These are phyloP conservation scores for Colletotrichum higginsianum DNA, from an alignment of 2,329 filamentous ascomycete genomes.

Conservation along the genomic window DNA sequence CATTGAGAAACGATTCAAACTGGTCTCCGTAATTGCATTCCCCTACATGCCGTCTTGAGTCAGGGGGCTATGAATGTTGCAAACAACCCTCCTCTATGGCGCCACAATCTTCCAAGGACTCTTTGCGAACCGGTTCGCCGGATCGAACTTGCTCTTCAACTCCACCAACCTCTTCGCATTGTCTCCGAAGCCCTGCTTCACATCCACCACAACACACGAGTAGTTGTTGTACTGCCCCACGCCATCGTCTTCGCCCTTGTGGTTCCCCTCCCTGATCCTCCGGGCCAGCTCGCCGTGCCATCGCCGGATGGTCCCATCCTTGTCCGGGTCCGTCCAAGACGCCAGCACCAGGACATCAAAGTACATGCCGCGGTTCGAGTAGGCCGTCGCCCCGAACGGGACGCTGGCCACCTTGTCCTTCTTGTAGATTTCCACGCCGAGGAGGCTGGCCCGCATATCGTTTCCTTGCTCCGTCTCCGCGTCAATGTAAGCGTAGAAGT, in stretches of 20 bases:
- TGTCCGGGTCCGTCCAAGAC: conserved; percentile 57
- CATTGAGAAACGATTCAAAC: background rate
- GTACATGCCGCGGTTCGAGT: conserved; percentile 60
- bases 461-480: conserved; percentile 42
- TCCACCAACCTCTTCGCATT: conserved; percentile 49
- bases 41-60: no score
- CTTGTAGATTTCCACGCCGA: conserved; percentile 60
- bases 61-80: background rate
- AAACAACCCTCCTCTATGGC: background rate
- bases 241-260: conserved; percentile 44
- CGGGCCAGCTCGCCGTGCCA: conserved; percentile 55
- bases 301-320: conserved; percentile 51
- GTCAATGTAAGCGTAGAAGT: conserved; percentile 49
- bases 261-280: conserved; percentile 47
- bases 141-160: conserved; percentile 54
- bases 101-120: conserved; percentile 16
- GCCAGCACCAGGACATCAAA: conserved; percentile 59
- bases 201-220: conserved; percentile 45
- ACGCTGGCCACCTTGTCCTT: conserved; percentile 56
- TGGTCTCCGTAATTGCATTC: no score
- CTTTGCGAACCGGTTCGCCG: conserved; percentile 50
- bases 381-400: conserved; percentile 55
- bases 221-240: conserved; percentile 51
- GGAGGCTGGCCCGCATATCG: conserved; percentile 47
- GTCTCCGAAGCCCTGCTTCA: conserved; percentile 50